These are phyloP conservation scores for Globisporangium yorkense DNA, from an alignment of 352 stramenopile genomes.

Conservation along the genomic window DNA sequence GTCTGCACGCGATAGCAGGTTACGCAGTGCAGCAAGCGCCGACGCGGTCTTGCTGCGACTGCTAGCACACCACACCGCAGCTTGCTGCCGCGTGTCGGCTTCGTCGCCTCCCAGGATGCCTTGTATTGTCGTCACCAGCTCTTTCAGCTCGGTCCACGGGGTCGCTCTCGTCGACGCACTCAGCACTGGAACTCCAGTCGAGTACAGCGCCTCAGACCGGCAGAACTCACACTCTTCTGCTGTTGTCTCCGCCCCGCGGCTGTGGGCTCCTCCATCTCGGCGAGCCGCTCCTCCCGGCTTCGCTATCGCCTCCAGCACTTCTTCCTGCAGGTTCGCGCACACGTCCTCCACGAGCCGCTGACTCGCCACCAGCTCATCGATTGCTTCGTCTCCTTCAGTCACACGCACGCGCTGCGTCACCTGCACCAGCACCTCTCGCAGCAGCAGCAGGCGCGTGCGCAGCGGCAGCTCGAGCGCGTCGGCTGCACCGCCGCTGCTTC, in stretches of 20 bases:
- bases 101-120: background rate
- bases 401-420: background rate
- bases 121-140: conserved; percentile 1
- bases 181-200: background rate
- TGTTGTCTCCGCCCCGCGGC: background rate
- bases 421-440: conserved; percentile 7
- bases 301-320: conserved; percentile 25
- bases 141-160: conserved; percentile 5
- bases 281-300: conserved; percentile 3
- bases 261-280: no score
- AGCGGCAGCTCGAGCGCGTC: conserved; percentile 16
- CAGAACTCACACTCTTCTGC: conserved; percentile 9
- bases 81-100: background rate
- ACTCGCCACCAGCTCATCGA: background rate
- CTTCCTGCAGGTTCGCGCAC: conserved; percentile 34
- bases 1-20: conserved; percentile 8
- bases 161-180: background rate
- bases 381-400: background rate
- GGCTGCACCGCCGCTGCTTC: background rate
- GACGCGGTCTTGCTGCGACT: background rate
- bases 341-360: conserved; percentile 28
- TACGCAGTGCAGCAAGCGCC: conserved; percentile 7
- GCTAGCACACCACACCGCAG: background rate
- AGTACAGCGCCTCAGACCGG: background rate
- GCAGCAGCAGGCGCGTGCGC: conserved; percentile 13